Base-by-base conservation (phyloP, 164 flowering plant species). In the Tinospora cordifolia region DNA sequence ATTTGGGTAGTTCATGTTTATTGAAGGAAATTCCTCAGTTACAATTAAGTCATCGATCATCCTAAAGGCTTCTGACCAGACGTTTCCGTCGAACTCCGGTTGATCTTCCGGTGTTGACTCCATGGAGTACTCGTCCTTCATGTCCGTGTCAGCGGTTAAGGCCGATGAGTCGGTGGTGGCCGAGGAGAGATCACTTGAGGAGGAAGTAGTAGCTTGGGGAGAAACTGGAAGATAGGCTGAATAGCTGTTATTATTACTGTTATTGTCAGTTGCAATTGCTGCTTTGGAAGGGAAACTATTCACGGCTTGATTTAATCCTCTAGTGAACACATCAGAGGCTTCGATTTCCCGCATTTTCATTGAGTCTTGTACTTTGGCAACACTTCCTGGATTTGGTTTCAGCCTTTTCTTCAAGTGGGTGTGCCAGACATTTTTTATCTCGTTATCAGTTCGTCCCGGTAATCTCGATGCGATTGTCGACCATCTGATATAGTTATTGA, bases 61-160 rank as follows among this genome's bases (percentile, higher is more conserved):
- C 14, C 76, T 51, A 0, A 74, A 49, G 13, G 73, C 79, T 6
- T 84, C 85, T 2, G 82, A 69, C 91, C 95, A 88, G 47, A 85
- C 81, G 63, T 71, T 80, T 8, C 83, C 85, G n/a, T 83, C 88
- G 22, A 79, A 76, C 8, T 72, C 78, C 0, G 80, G 76, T 30
- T 76, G 54, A 22, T 44, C 69, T 13, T 75, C 84, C 6, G 60
- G 60, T 3, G 75, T 60, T 3, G 69, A 75, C 1, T 79, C 74
- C 21, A 15, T 51, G 59, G 4, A 30, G 36, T 17, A 51, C 46
- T 65, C 41, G 13, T 74, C 17, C 10, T 78, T 74, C 0, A 68
- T 68, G 40, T 77, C 72, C 38, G 63, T 66, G 21, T 69, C 75
- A 0, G 21, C 41, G 6, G 75, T 57, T 3, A 30, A 34, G 14